phyloP scores from a whole-genome alignment of 345 rosid species.

The Populus tremula region DNA sequence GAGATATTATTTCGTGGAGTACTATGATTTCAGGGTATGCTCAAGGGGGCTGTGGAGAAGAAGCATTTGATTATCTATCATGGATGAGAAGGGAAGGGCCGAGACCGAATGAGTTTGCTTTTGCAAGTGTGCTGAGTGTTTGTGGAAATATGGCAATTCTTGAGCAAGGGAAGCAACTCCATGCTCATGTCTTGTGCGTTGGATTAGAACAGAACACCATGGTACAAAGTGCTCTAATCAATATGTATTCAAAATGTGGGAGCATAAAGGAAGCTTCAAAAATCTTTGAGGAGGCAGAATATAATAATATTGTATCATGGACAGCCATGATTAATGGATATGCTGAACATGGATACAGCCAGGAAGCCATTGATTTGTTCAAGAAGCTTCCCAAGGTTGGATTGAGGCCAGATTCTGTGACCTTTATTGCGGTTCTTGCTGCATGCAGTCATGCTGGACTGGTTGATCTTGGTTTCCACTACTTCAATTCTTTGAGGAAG shows the following conservation, averaged over 20 bases:
- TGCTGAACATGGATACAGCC: conserved; percentile 82
- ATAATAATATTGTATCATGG: conserved; percentile 59
- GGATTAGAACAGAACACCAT: conserved; percentile 54
- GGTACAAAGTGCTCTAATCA: conserved; percentile 64
- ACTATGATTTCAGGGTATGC: conserved; percentile 69
- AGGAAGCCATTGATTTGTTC: conserved; percentile 68
- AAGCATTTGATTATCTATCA: conserved; percentile 64
- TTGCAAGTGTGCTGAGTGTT: conserved; percentile 75
- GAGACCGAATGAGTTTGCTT: conserved; percentile 65
- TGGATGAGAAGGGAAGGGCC: conserved; percentile 79
- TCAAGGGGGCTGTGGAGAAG: conserved; percentile 65
- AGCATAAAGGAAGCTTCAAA: conserved; percentile 62
- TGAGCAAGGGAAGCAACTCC: conserved; percentile 82
- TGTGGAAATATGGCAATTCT: conserved; percentile 74
- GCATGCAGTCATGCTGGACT: conserved; percentile 85
- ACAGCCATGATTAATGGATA: conserved; percentile 89
- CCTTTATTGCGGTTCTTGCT: conserved; percentile 75
- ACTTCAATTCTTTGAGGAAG: conserved; percentile 60
- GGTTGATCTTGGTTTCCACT: conserved; percentile 68
- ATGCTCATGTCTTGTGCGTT: conserved; percentile 50
- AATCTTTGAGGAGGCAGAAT: conserved; percentile 53
- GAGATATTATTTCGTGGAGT: conserved; percentile 86
- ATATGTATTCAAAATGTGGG: conserved; percentile 92
- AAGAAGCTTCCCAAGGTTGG: conserved; percentile 53
- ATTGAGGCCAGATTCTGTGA: conserved; percentile 67